These are phyloP conservation scores for Ustilago xerochloae DNA, from an alignment of 1,284 basidiomycete species.

Conservation along the genomic window DNA sequence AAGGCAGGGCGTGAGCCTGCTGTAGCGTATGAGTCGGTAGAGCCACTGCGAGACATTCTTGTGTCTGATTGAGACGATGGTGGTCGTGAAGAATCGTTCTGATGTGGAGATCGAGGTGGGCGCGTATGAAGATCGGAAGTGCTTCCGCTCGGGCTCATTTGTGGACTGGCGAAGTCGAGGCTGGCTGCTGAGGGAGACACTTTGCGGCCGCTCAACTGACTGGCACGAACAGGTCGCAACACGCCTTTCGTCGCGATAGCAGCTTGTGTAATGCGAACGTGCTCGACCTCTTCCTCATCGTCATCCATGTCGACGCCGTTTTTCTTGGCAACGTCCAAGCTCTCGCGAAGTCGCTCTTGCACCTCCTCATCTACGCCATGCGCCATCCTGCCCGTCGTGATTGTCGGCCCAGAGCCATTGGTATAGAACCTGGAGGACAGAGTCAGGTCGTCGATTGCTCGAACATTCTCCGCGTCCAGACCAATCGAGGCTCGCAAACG, in stretches of 20 bases:
- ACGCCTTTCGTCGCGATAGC: slow-evolving; percentile 38
- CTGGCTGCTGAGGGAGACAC: slow-evolving; percentile 24
- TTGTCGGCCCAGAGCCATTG: background rate
- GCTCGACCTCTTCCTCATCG: slow-evolving; percentile 36
- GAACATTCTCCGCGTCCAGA: slow-evolving; percentile 8
- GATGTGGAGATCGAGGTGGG: slow-evolving; percentile 8
- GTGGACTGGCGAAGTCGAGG: slow-evolving; percentile 19
- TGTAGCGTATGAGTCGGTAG: slow-evolving; percentile 27
- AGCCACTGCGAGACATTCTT: slow-evolving; percentile 19
- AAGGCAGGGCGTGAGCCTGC: slow-evolving; percentile 11
- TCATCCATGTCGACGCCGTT: slow-evolving; percentile 10
- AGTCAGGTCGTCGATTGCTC: background rate
- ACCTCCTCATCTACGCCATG: slow-evolving; percentile 7
- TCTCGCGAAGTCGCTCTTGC: slow-evolving; percentile 29
- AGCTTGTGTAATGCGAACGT: slow-evolving; percentile 39
- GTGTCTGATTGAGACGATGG: slow-evolving; percentile 22
- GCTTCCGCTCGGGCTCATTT: slow-evolving; percentile 23
- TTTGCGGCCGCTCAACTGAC: slow-evolving; percentile 27
- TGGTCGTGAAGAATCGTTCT: slow-evolving; percentile 5
- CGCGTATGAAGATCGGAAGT: slow-evolving; percentile 16
- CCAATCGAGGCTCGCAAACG: slow-evolving; percentile 24
- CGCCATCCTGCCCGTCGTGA: background rate
- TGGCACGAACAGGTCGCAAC: slow-evolving; percentile 28
- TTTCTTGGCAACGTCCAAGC: slow-evolving; percentile 11
- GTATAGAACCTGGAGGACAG: background rate